A percentile compares a stretch with the other conserved stretches of the same genome.
These are phyloP conservation scores for Golubevia sp. DNA, from an alignment of 1,284 basidiomycete genomes.

Conservation along the genomic window DNA sequence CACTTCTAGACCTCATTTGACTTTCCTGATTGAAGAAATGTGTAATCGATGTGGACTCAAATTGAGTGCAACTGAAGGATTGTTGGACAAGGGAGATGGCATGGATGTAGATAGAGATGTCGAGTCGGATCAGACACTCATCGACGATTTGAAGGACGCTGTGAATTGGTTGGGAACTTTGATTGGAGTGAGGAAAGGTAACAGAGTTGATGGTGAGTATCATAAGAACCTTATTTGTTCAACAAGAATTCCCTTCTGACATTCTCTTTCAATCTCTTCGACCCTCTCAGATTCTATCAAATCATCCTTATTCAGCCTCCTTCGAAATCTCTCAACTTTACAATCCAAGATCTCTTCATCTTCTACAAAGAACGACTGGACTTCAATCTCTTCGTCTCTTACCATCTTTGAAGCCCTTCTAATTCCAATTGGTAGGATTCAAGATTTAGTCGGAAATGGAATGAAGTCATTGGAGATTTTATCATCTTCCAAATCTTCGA, in stretches of 20 bases:
- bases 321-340: conserved; percentile 18
- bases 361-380: conserved; percentile 4
- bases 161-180: conserved; percentile 39
- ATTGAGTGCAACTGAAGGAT: background rate
- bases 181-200: conserved; percentile 50
- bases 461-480: conserved; percentile 41
- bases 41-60: background rate
- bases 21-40: too few species aligned
- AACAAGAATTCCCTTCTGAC: background rate
- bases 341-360: conserved; percentile 4
- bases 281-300: conserved; percentile 21
- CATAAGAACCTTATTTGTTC: background rate
- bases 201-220: conserved; percentile 27
- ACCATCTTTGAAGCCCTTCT: conserved; percentile 32
- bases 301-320: conserved; percentile 27
- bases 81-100: background rate
- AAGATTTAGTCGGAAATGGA: conserved; percentile 47
- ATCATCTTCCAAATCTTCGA: conserved; percentile 8
- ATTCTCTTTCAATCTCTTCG: background rate
- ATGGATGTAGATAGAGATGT: background rate
- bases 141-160: conserved; percentile 17
- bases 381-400: conserved; percentile 17
- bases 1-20: too few species aligned
- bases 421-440: conserved; percentile 46
- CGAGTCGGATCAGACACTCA: background rate